Evolutionary conservation across 2,329 filamentous ascomycete species (phyloP).

Genomic region (Neocatenulostroma microsporum): DNA sequence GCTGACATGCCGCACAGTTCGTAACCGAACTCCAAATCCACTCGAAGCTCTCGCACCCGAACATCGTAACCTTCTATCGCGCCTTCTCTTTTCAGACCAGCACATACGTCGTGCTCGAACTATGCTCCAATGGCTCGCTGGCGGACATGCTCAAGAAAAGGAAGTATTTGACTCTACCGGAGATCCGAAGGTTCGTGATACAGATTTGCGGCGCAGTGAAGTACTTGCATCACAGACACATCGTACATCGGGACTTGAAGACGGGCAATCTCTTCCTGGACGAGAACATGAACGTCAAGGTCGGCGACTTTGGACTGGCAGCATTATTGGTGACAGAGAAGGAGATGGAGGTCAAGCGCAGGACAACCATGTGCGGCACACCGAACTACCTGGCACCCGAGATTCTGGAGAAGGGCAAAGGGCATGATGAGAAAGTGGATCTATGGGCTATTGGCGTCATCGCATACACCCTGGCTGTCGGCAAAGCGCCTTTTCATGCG

Average conservation of each 20-base stretch:
- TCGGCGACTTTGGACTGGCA: constrained; percentile 93
- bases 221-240: constrained; percentile 91
- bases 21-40: constrained; percentile 89
- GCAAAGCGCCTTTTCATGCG: constrained; percentile 93
- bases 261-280: constrained; percentile 98
- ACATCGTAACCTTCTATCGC: constrained; percentile 90
- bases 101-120: constrained; percentile 88
- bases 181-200: constrained; percentile 87
- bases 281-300: constrained; percentile 91
- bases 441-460: constrained; percentile 98
- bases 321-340: constrained; percentile 85
- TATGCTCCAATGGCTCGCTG: constrained; percentile 90
- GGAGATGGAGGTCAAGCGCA: constrained; percentile 71
- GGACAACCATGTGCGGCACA: constrained; percentile 92
- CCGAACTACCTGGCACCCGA: constrained; percentile 98
- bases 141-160: constrained; percentile 97
- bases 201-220: constrained; percentile 96
- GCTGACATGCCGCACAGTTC: constrained; percentile 50
- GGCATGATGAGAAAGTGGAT: constrained; percentile 96
- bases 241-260: constrained; percentile 94
- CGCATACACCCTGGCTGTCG: constrained; percentile 95
- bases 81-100: constrained; percentile 84
- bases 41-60: constrained; percentile 92
- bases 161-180: constrained; percentile 83
- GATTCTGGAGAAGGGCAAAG: constrained; percentile 88